A percentile compares a stretch with the other conserved stretches of the same genome.
Evolutionary conservation across 345 rosid species (phyloP).

Genomic region (Eucalyptus cloeziana): DNA sequence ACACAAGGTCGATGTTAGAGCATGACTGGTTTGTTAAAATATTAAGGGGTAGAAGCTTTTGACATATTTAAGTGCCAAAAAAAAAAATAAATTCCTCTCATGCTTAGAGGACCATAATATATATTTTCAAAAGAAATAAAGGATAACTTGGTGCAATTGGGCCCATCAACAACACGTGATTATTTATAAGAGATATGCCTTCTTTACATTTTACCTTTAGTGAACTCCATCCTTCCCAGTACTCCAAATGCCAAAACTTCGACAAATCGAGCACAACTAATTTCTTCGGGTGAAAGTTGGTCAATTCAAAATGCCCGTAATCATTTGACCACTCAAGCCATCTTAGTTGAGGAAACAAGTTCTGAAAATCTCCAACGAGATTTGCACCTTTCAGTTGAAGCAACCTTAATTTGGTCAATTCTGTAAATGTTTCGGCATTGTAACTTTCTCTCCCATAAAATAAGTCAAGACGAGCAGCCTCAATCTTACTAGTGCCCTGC

Average conservation of each 20-base stretch:
- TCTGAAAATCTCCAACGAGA: background rate
- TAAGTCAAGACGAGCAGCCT: background rate
- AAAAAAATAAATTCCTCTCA: background rate
- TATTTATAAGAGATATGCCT: background rate
- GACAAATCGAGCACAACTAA: background rate
- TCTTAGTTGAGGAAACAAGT: background rate
- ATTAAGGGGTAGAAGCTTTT: background rate
- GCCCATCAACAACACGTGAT: accelerated
- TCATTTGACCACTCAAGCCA: accelerated
- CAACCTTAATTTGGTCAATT: background rate
- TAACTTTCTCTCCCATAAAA: accelerated
- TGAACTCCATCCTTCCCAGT: background rate
- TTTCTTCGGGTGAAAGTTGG: background rate
- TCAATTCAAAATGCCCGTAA: background rate
- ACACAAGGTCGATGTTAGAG: too few species aligned
- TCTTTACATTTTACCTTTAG: background rate
- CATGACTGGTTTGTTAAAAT: background rate
- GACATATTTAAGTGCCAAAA: background rate
- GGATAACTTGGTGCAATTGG: background rate
- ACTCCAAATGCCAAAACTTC: too few species aligned
- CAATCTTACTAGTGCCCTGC: background rate
- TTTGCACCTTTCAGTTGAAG: accelerated
- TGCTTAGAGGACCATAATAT: background rate
- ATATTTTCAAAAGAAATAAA: background rate
- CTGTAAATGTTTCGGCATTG: background rate